Conservation (phyloP, 306 rosid species). For the Acmispon strigosus region DNA sequence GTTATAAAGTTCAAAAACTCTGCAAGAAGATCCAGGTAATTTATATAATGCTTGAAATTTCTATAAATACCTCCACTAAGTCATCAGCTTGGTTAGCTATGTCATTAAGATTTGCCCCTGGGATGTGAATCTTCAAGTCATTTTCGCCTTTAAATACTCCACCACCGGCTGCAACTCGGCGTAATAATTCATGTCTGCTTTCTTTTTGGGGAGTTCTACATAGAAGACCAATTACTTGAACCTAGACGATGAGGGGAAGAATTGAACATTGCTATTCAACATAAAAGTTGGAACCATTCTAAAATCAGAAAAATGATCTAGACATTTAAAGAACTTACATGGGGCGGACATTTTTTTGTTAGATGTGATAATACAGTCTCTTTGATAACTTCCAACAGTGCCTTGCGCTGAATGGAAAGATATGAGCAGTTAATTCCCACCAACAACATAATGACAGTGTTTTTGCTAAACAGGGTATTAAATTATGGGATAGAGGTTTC, state of each 20-base stretch:
- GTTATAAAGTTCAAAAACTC: background rate
- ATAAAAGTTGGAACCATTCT: background rate
- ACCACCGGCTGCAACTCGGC: constrained; percentile 93
- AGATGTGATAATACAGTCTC: constrained; percentile 89
- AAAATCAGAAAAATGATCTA: background rate
- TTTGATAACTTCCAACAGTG: constrained; percentile 83
- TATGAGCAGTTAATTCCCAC: background rate
- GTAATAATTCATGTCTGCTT: constrained; percentile 78
- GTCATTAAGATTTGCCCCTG: constrained; percentile 82
- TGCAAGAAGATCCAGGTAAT: background rate
- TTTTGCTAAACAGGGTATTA: background rate
- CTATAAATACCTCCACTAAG: constrained; percentile 66
- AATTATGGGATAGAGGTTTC: background rate
- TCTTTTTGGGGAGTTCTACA: constrained; percentile 87
- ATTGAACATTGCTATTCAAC: background rate
- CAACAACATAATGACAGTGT: background rate
- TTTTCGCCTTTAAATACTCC: constrained; percentile 64
- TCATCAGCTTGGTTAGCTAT: constrained; percentile 98
- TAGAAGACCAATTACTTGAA: constrained; percentile 90
- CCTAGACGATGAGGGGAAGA: constrained; percentile 35
- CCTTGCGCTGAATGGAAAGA: constrained; percentile 59
- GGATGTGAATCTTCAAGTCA: constrained; percentile 67
- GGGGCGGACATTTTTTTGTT: constrained; percentile 81
- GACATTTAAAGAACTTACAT: constrained; percentile 47
- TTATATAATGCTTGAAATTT: constrained; percentile 5